Evolutionary conservation across 2,329 filamentous ascomycete species (phyloP), one percentile per base, ranked within the genome.

Genomic region (Epichloe typhina): DNA sequence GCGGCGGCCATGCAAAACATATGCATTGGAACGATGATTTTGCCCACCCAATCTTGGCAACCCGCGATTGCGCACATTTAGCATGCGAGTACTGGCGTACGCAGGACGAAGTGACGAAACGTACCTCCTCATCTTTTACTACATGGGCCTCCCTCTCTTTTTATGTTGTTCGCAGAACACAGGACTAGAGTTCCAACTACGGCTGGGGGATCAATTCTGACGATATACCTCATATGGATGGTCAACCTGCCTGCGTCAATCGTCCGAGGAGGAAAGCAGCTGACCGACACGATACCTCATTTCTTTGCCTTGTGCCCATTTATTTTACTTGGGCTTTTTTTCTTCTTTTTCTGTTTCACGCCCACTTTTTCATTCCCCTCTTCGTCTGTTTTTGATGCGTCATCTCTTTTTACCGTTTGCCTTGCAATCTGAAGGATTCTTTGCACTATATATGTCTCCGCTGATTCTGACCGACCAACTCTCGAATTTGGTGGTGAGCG

Each of bases 71-170:
- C 56, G 55, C 58, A 58, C 57, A 60, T 61, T 54, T 58, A 60
- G 58, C 59, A 59, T 61, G 61, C 64, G 61, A 64, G 56, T 59
- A 60, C 61, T 61, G 64, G 63, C 64, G 62, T 59, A 66, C 58
- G 61, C 66, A 63, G 61, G 64, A 68, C 66, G 64, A 69, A 62
- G 61, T 65, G 64, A 69, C 64, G 66, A 68, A 64, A 63, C 60
- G 57, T 57, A 63, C 59, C 60, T 59, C 61, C 58, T 58, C 57
- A 57, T 53, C 63, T 57, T 61, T 60, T 62, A 56, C 60, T 57
- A 50, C 56, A 56, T 58, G 55, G 35, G 48, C 47, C 43, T 45
- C 46, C 26, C 19, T 44, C 33, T 49, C 47, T 49, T 31, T 44
- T 17, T 7, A 47, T 31, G 36, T 51, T 48, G 49, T 52, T 45